phyloP scores from a whole-genome alignment of 2,329 filamentous ascomycete species.

The Claviceps monticola region DNA sequence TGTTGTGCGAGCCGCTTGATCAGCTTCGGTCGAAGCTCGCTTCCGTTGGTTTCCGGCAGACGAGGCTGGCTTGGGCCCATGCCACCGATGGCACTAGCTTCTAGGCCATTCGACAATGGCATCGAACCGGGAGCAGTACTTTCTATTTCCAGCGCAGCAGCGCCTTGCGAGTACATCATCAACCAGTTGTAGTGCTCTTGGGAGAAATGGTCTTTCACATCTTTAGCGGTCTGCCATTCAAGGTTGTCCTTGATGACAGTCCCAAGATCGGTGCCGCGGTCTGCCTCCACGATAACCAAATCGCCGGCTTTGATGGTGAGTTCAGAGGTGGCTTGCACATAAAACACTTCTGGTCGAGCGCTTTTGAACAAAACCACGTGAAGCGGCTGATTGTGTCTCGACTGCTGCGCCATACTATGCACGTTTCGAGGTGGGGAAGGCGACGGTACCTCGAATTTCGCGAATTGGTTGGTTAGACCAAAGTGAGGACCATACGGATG shows the following conservation, averaged over 20 bases:
- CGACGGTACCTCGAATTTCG: constrained; percentile 19
- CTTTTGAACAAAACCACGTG: constrained; percentile 97
- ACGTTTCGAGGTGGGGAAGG: constrained; percentile 48
- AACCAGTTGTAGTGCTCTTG: constrained; percentile 97
- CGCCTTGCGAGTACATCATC: constrained; percentile 93
- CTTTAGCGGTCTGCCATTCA: constrained; percentile 74
- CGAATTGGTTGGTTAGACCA: constrained; percentile 21
- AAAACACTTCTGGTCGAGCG: constrained; percentile 88
- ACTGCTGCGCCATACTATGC: constrained; percentile 47
- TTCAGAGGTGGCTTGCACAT: constrained; percentile 90
- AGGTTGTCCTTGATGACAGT: constrained; percentile 84
- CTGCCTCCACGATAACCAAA: constrained; percentile 92
- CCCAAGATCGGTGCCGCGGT: constrained; percentile 88
- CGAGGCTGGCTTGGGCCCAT: constrained; percentile 66
- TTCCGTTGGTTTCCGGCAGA: constrained; percentile 53
- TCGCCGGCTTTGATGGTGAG: constrained; percentile 83
- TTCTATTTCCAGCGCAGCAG: constrained; percentile 48
- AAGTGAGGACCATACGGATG: constrained; percentile 34
- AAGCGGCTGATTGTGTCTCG: constrained; percentile 53
- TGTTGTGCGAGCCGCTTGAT: constrained; percentile 89
- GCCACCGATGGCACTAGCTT: constrained; percentile 59
- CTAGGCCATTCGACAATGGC: constrained; percentile 47
- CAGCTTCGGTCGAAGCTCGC: constrained; percentile 84
- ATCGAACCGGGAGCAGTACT: constrained; percentile 47
- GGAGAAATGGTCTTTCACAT: constrained; percentile 78